phyloP scores from a whole-genome alignment of 169 alveolate species.

The Cystoisospora suis region DNA sequence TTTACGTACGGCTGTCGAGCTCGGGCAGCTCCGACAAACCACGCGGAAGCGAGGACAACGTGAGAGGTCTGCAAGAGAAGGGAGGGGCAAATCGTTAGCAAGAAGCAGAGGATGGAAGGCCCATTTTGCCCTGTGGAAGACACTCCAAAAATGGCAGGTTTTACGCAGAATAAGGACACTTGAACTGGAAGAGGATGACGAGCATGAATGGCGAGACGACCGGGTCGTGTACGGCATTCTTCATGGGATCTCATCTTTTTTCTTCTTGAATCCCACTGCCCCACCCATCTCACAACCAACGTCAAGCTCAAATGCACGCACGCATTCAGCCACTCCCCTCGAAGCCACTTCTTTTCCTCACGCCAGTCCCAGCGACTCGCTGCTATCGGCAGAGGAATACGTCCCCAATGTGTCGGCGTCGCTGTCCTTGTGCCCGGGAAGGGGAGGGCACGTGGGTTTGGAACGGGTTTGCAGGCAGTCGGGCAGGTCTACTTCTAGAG shows the following conservation, averaged over 20 bases:
- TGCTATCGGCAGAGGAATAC: too few species aligned
- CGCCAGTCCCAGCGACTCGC: too few species aligned
- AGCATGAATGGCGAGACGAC: slow-evolving; percentile 11
- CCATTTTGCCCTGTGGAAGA: background rate
- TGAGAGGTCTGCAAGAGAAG: background rate
- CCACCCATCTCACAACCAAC: too few species aligned
- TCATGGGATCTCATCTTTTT: slow-evolving; percentile 5
- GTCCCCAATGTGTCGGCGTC: too few species aligned
- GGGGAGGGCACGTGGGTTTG: too few species aligned
- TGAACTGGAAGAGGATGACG: background rate
- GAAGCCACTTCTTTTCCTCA: too few species aligned
- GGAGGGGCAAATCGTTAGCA: background rate
- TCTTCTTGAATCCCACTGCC: background rate
- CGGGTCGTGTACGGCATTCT: slow-evolving; percentile 1
- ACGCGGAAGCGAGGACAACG: background rate
- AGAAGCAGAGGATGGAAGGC: background rate
- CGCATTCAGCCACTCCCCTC: too few species aligned
- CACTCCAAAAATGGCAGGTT: slow-evolving; percentile 16
- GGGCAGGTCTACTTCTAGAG: too few species aligned
- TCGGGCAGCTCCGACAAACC: background rate
- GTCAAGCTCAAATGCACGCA: too few species aligned
- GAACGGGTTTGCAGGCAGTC: too few species aligned
- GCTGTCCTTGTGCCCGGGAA: too few species aligned
- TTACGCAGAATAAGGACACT: background rate
- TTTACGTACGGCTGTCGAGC: background rate